Evolutionary conservation across 495 filamentous ascomycete species (phyloP).

Genomic region (Aspergillus saccharolyticus): DNA sequence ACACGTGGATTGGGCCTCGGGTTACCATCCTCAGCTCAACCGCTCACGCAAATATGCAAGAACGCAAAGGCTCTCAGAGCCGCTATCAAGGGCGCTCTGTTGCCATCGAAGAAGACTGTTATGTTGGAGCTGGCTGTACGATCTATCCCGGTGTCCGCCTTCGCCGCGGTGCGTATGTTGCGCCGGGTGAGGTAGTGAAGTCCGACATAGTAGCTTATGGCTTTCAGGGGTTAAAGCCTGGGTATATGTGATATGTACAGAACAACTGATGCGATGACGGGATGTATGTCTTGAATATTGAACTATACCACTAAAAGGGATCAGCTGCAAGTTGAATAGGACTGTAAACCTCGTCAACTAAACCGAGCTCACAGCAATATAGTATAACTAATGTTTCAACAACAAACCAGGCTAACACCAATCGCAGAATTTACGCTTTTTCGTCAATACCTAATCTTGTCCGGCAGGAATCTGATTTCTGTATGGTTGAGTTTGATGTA

Average conservation of each 20-base stretch:
- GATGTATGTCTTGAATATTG: neutral
- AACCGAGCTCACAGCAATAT: neutral
- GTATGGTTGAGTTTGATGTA: too few relatives aligned
- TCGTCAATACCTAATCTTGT: too few relatives aligned
- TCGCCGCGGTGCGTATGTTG: conserved; percentile 39
- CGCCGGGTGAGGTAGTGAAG: conserved; percentile 44
- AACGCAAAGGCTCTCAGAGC: conserved; percentile 68
- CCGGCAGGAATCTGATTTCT: too few relatives aligned
- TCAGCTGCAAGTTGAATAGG: neutral
- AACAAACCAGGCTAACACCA: too few relatives aligned
- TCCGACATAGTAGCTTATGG: conserved; percentile 41
- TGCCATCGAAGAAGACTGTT: conserved; percentile 82
- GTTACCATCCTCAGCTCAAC: conserved; percentile 80
- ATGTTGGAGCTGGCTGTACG: conserved; percentile 78
- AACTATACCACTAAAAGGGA: neutral
- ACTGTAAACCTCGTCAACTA: too few relatives aligned
- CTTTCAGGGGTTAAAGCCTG: conserved; percentile 42
- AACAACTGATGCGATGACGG: neutral
- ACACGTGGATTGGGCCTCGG: conserved; percentile 77
- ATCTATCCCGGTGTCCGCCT: conserved; percentile 61
- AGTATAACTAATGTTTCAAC: too few relatives aligned
- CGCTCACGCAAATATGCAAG: conserved; percentile 68
- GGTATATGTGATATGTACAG: conserved; percentile 32
- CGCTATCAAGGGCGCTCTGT: conserved; percentile 67
- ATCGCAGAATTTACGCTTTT: too few relatives aligned